Evolutionary conservation across 768 basidiomycete species (phyloP).

Genomic region (Coprinellus aureogranulatus): DNA sequence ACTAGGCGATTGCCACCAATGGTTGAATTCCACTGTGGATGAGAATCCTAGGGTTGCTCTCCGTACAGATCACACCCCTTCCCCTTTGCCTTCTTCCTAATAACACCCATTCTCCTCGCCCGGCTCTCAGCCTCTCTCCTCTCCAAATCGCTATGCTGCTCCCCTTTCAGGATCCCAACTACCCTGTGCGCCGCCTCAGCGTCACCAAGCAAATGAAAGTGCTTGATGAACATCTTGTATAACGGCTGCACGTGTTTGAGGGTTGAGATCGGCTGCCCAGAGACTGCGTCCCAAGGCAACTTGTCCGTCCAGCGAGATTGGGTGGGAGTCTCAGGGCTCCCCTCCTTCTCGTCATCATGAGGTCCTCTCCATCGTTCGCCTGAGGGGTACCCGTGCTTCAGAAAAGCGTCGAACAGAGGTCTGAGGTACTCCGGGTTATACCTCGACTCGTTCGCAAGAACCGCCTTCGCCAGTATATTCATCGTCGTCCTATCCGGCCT

Average conservation of each 20-base stretch:
- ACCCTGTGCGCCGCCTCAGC: slow-evolving; percentile 49
- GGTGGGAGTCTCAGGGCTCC: no score
- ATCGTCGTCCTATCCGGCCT: slow-evolving; percentile 64
- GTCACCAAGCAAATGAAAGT: slow-evolving; percentile 58
- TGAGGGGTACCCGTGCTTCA: slow-evolving; percentile 58
- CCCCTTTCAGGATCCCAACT: slow-evolving; percentile 53
- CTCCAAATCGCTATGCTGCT: slow-evolving; percentile 26
- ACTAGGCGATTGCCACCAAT: no score
- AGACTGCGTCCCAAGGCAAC: slow-evolving; percentile 23
- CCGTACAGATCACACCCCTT: no score
- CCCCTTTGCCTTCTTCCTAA: slow-evolving; percentile 30
- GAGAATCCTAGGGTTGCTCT: no score
- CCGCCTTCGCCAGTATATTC: slow-evolving; percentile 64
- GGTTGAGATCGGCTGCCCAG: slow-evolving; percentile 46
- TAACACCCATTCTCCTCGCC: slow-evolving; percentile 30
- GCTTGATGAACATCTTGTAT: slow-evolving; percentile 71
- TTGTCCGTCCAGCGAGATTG: slow-evolving; percentile 10
- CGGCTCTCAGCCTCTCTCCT: slow-evolving; percentile 31
- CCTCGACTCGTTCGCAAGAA: slow-evolving; percentile 49
- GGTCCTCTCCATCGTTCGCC: slow-evolving; percentile 25
- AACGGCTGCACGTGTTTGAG: slow-evolving; percentile 62
- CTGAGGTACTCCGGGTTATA: slow-evolving; percentile 46
- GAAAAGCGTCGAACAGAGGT: slow-evolving; percentile 62
- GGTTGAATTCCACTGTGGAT: no score
- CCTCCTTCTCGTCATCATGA: slow-evolving; percentile 31